Percentiles rank a stretch among this genome's conserved stretches.
These are phyloP conservation scores for Mycena haematopus DNA, from an alignment of 768 basidiomycete species.

Conservation along the genomic window DNA sequence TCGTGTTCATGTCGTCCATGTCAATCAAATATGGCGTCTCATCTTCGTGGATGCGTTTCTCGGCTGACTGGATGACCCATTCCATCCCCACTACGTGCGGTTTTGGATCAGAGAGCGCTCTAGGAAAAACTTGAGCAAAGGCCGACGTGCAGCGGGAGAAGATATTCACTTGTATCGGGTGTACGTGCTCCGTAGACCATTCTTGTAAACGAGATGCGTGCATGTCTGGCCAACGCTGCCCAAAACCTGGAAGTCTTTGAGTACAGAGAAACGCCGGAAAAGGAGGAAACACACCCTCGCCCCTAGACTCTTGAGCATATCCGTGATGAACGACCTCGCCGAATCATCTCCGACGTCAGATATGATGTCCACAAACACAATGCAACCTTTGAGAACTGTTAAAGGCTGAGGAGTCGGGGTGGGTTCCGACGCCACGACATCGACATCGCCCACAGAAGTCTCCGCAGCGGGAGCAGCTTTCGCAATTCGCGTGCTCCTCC, in stretches of 20 bases:
- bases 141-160: neutral
- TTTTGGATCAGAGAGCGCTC: slow-evolving; percentile 65
- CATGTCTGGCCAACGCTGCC: slow-evolving; percentile 72
- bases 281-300: slow-evolving; percentile 65
- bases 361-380: slow-evolving; percentile 87
- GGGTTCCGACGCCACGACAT: slow-evolving; percentile 30
- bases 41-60: slow-evolving; percentile 66
- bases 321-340: slow-evolving; percentile 81
- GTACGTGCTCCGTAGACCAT: slow-evolving; percentile 77
- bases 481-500: slow-evolving; percentile 43
- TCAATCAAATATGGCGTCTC: slow-evolving; percentile 72
- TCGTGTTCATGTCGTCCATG: slow-evolving; percentile 62
- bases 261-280: neutral
- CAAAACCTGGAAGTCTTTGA: slow-evolving; percentile 52
- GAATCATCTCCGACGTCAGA: slow-evolving; percentile 81
- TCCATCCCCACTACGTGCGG: slow-evolving; percentile 83
- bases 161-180: slow-evolving; percentile 67
- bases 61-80: slow-evolving; percentile 90
- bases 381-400: slow-evolving; percentile 72
- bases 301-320: slow-evolving; percentile 81
- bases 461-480: too few relatives aligned
- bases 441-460: slow-evolving; percentile 29
- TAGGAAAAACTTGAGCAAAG: neutral
- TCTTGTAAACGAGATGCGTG: slow-evolving; percentile 88
- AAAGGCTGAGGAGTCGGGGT: slow-evolving; percentile 39